Evolutionary conservation across 768 basidiomycete genomes (phyloP), one percentile per base, ranked within the genome.

Genomic region (Wakefieldia striispora): DNA sequence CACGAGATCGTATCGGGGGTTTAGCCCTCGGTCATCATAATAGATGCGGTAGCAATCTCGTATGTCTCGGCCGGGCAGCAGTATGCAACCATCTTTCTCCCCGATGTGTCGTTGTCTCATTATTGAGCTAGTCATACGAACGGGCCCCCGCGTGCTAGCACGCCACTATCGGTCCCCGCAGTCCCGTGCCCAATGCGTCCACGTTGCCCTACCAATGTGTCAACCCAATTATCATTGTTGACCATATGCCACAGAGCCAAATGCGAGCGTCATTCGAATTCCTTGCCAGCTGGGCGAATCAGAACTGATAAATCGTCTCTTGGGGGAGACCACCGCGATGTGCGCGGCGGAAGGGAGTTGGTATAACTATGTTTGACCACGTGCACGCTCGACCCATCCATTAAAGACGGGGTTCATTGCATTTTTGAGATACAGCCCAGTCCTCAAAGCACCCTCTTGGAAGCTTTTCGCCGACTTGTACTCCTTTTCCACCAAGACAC

Each of bases 241-340:
- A 13, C 33, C 43, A 40, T 41, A 43, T 40, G 13, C 40, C 7
- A 11, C 20, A 35, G 16, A 40, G 16, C 4, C 31, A 29, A 13
- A 33, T 7, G 38, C 23, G 1, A 35, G 47, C 41, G 24, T 39
- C 24, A 42, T 49, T 43, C 17, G 34, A 40, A 17, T 42, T 45
- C 24, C 11, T 34, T 54, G 38, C 40, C 47, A 43, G 36, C 47
- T 40, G 40, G 50, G 59, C 47, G 56, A 58, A 60, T 60, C 55
- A 41, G 44, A 58, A 37, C 33, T 5, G n/a, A 27, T 54, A 26
- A 13, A n/a, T 36, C 27, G 24, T 49, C 29, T 26, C 34, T 19
- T 29, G 12, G 19, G 9, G 19, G 17, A 29, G 11, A 41, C 37
- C 14, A 14, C 39, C 39, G 49, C 43, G 50, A 37, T 47, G 4